Evolutionary conservation across 345 rosid species (phyloP).

Genomic region (Salix exigua): DNA sequence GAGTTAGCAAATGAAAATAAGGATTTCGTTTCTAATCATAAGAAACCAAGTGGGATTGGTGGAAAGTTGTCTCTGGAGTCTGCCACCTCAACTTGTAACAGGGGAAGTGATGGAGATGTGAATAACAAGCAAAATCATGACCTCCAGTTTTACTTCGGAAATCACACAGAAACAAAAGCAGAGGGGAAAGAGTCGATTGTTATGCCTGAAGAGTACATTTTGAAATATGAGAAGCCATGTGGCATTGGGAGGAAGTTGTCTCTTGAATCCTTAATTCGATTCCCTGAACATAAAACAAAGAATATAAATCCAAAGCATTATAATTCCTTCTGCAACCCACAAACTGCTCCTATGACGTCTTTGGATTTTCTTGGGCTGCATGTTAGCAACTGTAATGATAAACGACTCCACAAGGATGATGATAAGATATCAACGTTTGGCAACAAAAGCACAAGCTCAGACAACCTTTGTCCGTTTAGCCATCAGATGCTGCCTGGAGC

Average conservation of each 20-base stretch:
- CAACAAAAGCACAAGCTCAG: conserved; percentile 5
- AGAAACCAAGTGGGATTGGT: conserved; percentile 24
- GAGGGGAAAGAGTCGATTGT: conserved; percentile 25
- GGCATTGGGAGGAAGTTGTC: conserved; percentile 36
- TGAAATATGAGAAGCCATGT: conserved; percentile 6
- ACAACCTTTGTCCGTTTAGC: background rate
- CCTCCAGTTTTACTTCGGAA: background rate
- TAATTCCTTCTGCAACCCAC: background rate
- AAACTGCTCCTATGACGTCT: conserved; percentile 1
- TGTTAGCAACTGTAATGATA: background rate
- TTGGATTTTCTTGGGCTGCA: conserved; percentile 1
- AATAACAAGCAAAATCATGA: conserved; percentile 11
- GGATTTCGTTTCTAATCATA: conserved; percentile 21
- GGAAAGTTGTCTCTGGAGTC: conserved; percentile 38
- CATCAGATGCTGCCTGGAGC: conserved; percentile 3
- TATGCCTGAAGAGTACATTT: conserved; percentile 12
- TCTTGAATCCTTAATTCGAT: conserved; percentile 28
- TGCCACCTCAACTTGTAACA: conserved; percentile 22
- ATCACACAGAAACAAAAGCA: conserved; percentile 15
- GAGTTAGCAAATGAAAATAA: conserved; percentile 22
- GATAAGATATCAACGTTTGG: conserved; percentile 1
- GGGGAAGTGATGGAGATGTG: conserved; percentile 15
- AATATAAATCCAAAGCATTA: conserved; percentile 14
- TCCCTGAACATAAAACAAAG: conserved; percentile 23
- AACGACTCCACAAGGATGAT: conserved; percentile 2